Conservation (phyloP, 352 stramenopile genomes). For the Phytophthora agathidicida region DNA sequence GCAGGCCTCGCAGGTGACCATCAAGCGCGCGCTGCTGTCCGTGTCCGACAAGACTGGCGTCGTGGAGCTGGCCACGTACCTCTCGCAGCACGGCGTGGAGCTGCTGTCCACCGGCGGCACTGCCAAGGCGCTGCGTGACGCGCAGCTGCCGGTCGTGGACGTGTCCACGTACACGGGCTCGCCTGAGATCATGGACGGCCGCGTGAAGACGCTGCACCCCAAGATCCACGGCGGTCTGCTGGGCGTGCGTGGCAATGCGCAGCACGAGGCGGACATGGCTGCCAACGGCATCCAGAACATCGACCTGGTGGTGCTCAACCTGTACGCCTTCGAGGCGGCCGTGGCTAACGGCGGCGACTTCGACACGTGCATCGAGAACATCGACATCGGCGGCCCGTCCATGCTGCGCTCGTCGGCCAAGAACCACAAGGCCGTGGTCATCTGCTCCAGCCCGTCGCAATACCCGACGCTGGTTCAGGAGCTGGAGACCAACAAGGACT, state of each 20-base stretch:
- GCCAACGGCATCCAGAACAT: constrained; percentile 97
- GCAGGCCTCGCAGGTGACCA: constrained; percentile 85
- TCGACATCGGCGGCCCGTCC: constrained; percentile 99
- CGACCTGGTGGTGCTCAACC: constrained; percentile 99
- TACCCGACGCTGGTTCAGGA: constrained; percentile 95
- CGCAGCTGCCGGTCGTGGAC: constrained; percentile 95
- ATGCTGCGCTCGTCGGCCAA: constrained; percentile 99
- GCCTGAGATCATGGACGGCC: constrained; percentile 99
- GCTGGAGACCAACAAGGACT: constrained; percentile 88
- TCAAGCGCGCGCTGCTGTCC: constrained; percentile 96
- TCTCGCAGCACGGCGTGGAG: constrained; percentile 94
- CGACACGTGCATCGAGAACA: constrained; percentile 99
- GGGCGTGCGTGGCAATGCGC: constrained; percentile 96
- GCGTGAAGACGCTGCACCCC: constrained; percentile 99
- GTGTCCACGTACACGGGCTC: constrained; percentile 98
- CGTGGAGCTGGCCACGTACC: constrained; percentile 96
- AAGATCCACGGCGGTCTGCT: constrained; percentile 99
- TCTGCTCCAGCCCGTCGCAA: constrained; percentile 96
- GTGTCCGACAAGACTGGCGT: constrained; percentile 99
- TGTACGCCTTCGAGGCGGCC: constrained; percentile 99
- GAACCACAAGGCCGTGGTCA: constrained; percentile 99
- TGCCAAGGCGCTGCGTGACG: constrained; percentile 95
- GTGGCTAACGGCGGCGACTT: constrained; percentile 94
- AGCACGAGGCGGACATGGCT: constrained; percentile 97
- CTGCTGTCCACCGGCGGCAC: constrained; percentile 99